Evolutionary conservation across 306 rosid species (phyloP).

Genomic region (Myrica gale): DNA sequence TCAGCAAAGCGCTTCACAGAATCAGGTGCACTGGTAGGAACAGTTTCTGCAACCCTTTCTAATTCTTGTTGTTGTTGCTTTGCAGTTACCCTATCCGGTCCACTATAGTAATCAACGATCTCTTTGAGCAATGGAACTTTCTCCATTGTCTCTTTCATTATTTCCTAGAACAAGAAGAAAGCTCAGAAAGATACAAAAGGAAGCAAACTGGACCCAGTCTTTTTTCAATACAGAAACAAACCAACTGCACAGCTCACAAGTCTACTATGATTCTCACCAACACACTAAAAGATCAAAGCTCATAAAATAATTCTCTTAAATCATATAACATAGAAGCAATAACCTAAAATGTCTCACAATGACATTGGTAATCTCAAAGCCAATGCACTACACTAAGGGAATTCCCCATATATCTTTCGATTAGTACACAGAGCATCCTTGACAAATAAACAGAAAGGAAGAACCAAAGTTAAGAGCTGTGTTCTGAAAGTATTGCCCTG

Average conservation of each 20-base stretch:
- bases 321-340: background rate
- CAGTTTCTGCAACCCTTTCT: constrained; percentile 81
- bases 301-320: background rate
- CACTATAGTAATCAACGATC: constrained; percentile 85
- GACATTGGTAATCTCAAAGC: background rate
- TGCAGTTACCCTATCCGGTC: constrained; percentile 87
- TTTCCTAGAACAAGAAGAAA: constrained; percentile 49
- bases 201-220: background rate
- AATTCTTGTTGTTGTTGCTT: constrained; percentile 72
- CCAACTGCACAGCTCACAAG: background rate
- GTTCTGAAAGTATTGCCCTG: background rate
- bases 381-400: background rate
- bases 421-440: background rate
- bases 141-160: constrained; percentile 71
- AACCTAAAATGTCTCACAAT: background rate
- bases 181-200: constrained; percentile 26
- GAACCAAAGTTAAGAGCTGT: background rate
- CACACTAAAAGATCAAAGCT: background rate
- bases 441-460: background rate
- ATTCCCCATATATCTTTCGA: background rate
- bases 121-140: constrained; percentile 73
- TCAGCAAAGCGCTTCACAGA: constrained; percentile 76
- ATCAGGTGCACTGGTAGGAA: constrained; percentile 65
- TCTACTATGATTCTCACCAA: background rate
- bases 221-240: background rate